Evolutionary conservation across 78 protist genomes (phyloP).

Genomic region (Emiliania huxleyi): DNA sequence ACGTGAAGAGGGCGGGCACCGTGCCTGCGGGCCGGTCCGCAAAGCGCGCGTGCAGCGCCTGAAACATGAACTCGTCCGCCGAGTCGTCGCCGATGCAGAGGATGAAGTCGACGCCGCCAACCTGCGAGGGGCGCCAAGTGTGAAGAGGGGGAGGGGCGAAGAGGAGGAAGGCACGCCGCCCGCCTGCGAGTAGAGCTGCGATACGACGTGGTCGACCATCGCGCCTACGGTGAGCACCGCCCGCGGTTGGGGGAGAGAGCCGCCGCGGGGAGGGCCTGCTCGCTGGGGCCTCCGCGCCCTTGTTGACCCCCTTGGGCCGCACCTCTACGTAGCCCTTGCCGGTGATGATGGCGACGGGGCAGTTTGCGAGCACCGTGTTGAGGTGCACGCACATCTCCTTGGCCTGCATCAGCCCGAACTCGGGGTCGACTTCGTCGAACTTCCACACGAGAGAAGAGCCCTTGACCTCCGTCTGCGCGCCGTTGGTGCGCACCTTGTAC

Average conservation of each 20-base stretch:
- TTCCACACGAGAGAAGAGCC: slow-evolving; percentile 66
- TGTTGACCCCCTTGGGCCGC: not conserved
- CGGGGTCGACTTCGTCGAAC: slow-evolving; percentile 71
- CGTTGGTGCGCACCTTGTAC: slow-evolving; percentile 65
- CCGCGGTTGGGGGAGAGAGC: too few species aligned
- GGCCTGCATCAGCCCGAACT: slow-evolving; percentile 58
- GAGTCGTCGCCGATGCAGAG: slow-evolving; percentile 13
- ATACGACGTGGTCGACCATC: not conserved
- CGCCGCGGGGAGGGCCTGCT: too few species aligned
- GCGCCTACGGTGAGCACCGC: not conserved
- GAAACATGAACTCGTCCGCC: not conserved
- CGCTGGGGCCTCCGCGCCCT: too few species aligned
- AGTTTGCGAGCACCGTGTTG: not conserved
- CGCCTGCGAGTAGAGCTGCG: not conserved
- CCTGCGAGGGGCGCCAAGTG: too few species aligned
- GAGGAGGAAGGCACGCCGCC: too few species aligned
- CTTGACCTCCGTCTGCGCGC: slow-evolving; percentile 43
- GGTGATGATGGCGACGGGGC: not conserved
- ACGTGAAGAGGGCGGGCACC: not conserved
- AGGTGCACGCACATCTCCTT: not conserved
- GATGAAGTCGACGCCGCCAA: slow-evolving; percentile 12
- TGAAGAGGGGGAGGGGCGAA: too few species aligned
- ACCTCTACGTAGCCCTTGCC: slow-evolving; percentile 25
- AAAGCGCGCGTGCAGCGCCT: not conserved
- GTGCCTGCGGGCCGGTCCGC: too few species aligned